A percentile compares a stretch with the other conserved stretches of the same genome.
These are phyloP conservation scores for Mortierella alpina DNA, from an alignment of 192 early-diverging fungal genomes.

Conservation along the genomic window DNA sequence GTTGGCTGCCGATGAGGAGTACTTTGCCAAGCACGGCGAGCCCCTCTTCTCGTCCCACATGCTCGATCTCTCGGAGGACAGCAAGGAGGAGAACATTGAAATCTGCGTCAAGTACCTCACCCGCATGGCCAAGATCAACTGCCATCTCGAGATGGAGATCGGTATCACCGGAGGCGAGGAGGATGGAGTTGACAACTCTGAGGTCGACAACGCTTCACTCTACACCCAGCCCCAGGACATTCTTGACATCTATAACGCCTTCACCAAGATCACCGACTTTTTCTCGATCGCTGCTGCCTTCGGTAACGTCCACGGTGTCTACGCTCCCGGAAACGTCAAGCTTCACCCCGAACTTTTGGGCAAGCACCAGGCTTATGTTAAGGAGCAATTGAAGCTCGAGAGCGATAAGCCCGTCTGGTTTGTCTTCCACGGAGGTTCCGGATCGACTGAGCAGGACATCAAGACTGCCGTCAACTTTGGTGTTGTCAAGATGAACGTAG, in stretches of 20 bases:
- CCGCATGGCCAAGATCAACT: constrained; percentile 90
- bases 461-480: constrained; percentile 82
- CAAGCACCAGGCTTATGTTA: constrained; percentile 88
- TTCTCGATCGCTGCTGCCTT: constrained; percentile 98
- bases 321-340: constrained; percentile 96
- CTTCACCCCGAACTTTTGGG: constrained; percentile 92
- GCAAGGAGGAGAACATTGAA: constrained; percentile 94
- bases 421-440: constrained; percentile 99
- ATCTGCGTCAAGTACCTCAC: constrained; percentile 91
- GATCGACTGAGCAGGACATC: constrained; percentile 84
- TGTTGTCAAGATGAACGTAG: constrained; percentile 99
- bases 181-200: constrained; percentile 97
- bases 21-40: constrained; percentile 93
- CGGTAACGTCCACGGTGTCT: constrained; percentile 96
- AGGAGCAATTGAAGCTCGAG: constrained; percentile 68
- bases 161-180: constrained; percentile 99
- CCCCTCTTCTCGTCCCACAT: constrained; percentile 98
- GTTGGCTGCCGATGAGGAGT: constrained; percentile 93
- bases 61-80: constrained; percentile 95
- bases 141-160: constrained; percentile 97
- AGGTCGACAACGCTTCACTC: constrained; percentile 88
- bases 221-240: constrained; percentile 98
- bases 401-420: constrained; percentile 89
- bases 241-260: constrained; percentile 92
- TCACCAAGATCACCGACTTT: constrained; percentile 84